Evolutionary conservation across 768 basidiomycete species (phyloP).

Genomic region (Solioccasus polychromus): DNA sequence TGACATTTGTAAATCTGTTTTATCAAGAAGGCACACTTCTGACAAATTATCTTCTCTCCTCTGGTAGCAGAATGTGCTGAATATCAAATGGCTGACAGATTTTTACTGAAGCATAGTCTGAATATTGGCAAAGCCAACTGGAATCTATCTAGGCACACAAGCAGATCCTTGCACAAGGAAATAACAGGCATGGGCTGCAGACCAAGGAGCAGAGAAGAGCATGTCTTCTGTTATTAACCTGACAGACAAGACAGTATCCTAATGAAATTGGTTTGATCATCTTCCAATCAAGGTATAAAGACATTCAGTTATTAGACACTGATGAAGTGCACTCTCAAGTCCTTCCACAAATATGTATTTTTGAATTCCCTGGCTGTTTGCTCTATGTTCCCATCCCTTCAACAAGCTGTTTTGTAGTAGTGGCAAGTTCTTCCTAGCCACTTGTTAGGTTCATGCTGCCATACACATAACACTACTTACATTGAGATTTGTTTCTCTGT

Average conservation of each 20-base stretch:
- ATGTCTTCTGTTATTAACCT: constrained; percentile 44
- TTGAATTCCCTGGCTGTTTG: constrained; percentile 34
- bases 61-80: neutral
- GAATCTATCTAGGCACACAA: constrained; percentile 16
- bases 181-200: too few species aligned
- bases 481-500: constrained; percentile 20
- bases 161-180: constrained; percentile 15
- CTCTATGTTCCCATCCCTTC: constrained; percentile 11
- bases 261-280: neutral
- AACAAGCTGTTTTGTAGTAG: constrained; percentile 9
- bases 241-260: constrained; percentile 65
- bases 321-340: constrained; percentile 31
- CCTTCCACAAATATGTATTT: constrained; percentile 32
- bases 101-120: too few species aligned
- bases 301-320: constrained; percentile 41
- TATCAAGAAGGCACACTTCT: constrained; percentile 13
- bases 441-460: too few species aligned
- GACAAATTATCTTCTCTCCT: constrained; percentile 21
- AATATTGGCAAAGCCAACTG: constrained; percentile 20
- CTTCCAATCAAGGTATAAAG: neutral
- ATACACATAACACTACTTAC: too few species aligned
- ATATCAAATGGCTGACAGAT: neutral
- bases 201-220: constrained; percentile 48
- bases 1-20: constrained; percentile 7
- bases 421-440: constrained; percentile 14